Evolutionary conservation across 2,329 filamentous ascomycete genomes (phyloP).

Genomic region (Graphium sp.): DNA sequence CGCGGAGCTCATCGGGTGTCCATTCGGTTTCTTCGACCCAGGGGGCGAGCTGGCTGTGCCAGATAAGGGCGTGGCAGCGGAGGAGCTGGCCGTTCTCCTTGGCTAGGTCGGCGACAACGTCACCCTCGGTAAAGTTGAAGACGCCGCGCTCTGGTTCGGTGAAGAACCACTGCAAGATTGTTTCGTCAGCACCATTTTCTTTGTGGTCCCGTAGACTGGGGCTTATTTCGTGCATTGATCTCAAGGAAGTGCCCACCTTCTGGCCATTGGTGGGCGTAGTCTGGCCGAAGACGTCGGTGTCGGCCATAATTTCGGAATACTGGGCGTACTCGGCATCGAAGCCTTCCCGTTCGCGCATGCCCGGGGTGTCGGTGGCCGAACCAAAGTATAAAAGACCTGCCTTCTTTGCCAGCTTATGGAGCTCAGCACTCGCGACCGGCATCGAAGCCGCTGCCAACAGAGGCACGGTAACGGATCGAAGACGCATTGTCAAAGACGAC

Average conservation of each 20-base stretch:
- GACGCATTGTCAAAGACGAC: slow-evolving; percentile 12
- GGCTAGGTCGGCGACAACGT: slow-evolving; percentile 27
- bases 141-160: slow-evolving; percentile 37
- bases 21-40: slow-evolving; percentile 19
- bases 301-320: slow-evolving; percentile 35
- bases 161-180: slow-evolving; percentile 29
- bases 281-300: slow-evolving; percentile 40
- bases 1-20: slow-evolving; percentile 38
- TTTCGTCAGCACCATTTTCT: no score
- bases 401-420: slow-evolving; percentile 30
- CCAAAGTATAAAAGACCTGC: slow-evolving; percentile 43
- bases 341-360: slow-evolving; percentile 22
- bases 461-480: slow-evolving; percentile 8
- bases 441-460: slow-evolving; percentile 11
- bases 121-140: slow-evolving; percentile 45
- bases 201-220: slow-evolving; percentile 1
- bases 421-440: slow-evolving; percentile 15
- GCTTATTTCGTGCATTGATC: neutral
- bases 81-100: slow-evolving; percentile 24
- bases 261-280: slow-evolving; percentile 44
- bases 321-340: slow-evolving; percentile 28
- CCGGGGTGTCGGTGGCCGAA: slow-evolving; percentile 37
- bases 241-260: slow-evolving; percentile 16
- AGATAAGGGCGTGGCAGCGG: slow-evolving; percentile 38
- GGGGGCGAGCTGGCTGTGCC: slow-evolving; percentile 27